phyloP scores from a whole-genome alignment of 768 basidiomycete species.

The Naganishia kalamii region DNA sequence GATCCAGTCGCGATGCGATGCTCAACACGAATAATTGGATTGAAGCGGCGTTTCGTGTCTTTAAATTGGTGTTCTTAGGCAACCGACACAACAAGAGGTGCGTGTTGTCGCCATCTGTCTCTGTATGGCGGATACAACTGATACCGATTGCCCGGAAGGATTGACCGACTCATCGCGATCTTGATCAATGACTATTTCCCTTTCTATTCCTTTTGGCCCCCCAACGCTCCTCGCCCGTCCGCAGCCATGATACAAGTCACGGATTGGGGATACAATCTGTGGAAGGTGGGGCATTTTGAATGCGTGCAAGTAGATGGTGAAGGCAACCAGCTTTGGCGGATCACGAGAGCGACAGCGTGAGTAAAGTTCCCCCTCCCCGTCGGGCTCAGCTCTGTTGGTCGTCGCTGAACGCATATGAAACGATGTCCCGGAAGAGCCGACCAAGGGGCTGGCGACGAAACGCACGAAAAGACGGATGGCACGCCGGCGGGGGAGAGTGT shows the following conservation, averaged over 20 bases:
- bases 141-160: not conserved
- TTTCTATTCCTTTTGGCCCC: not conserved
- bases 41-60: not conserved
- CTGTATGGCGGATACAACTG: not conserved
- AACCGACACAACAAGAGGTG: not conserved
- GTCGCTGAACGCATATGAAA: too few relatives aligned
- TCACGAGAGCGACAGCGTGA: not conserved
- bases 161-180: not conserved
- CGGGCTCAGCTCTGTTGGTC: not conserved
- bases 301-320: not conserved
- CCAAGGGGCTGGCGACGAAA: not conserved
- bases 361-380: not conserved
- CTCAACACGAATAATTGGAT: conserved; percentile 2
- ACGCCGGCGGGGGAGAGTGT: not conserved
- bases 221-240: not conserved
- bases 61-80: not conserved
- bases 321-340: not conserved
- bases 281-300: not conserved
- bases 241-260: not conserved
- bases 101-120: not conserved
- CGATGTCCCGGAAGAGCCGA: not conserved
- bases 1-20: not conserved
- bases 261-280: not conserved
- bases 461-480: too few relatives aligned
- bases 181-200: not conserved